Conservation (phyloP, 2,329 filamentous ascomycete species). For the Falciphora oryzae region DNA sequence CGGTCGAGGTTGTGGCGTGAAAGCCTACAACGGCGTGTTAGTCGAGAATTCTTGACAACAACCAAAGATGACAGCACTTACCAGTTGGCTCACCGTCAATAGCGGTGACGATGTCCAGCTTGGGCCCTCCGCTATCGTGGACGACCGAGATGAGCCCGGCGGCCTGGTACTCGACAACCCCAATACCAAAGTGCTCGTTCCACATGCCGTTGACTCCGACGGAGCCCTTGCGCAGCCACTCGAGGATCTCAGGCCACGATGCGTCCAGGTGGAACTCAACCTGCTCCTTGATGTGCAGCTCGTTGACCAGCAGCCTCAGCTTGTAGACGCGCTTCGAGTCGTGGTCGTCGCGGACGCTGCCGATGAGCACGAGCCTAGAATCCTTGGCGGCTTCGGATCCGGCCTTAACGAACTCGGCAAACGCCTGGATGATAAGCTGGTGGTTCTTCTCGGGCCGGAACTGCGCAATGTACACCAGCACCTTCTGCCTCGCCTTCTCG, state of each 20-base stretch:
- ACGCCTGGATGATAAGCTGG: conserved; percentile 76
- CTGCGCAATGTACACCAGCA: conserved; percentile 89
- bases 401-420: conserved; percentile 65
- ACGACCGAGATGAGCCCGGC: conserved; percentile 90
- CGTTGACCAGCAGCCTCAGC: conserved; percentile 77
- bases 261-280: conserved; percentile 89
- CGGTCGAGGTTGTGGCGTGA: conserved; percentile 69
- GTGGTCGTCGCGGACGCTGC: conserved; percentile 80
- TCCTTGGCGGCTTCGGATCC: conserved; percentile 43
- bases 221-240: conserved; percentile 69
- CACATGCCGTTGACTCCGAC: conserved; percentile 98
- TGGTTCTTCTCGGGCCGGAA: conserved; percentile 98
- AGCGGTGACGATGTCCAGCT: conserved; percentile 83
- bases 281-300: conserved; percentile 74
- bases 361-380: conserved; percentile 75
- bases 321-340: conserved; percentile 84
- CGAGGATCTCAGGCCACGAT: conserved; percentile 78
- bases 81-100: conserved; percentile 74
- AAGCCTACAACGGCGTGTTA: conserved; percentile 45
- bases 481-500: conserved; percentile 63
- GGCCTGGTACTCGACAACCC: conserved; percentile 96
- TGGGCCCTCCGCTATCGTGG: conserved; percentile 88
- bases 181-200: conserved; percentile 99
- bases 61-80: background rate
- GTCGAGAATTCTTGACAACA: background rate